Evolutionary conservation across 768 basidiomycete species (phyloP).

Genomic region (Lentinus tigrinus): DNA sequence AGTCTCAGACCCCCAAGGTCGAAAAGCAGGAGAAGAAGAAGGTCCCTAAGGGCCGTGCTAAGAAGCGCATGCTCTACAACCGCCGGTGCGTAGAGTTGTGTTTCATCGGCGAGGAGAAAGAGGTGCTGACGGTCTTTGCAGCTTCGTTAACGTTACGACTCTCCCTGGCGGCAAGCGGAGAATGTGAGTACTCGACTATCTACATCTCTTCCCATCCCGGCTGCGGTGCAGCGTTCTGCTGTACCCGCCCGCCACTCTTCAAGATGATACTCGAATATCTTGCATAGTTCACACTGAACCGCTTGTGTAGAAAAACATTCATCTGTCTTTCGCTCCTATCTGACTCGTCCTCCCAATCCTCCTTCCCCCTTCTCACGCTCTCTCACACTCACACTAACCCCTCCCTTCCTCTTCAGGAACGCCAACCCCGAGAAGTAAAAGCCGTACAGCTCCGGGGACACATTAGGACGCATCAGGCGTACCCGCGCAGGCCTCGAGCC

Average conservation of each 20-base stretch:
- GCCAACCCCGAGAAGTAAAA: conserved; percentile 40
- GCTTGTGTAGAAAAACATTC: conserved; percentile 77
- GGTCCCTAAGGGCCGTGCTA: conserved; percentile 94
- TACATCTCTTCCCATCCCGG: neutral
- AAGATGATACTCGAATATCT: conserved; percentile 57
- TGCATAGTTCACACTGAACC: conserved; percentile 99
- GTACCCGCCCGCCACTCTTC: conserved; percentile 3
- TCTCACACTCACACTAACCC: conserved; percentile 14
- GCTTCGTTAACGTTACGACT: conserved; percentile 92
- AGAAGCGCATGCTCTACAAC: conserved; percentile 95
- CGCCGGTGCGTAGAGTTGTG: conserved; percentile 60
- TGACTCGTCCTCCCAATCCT: conserved; percentile 45
- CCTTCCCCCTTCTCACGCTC: neutral
- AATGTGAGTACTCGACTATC: conserved; percentile 69
- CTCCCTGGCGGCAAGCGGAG: conserved; percentile 90
- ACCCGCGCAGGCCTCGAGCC: conserved; percentile 4
- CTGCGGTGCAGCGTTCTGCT: neutral
- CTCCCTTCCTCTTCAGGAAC: conserved; percentile 27
- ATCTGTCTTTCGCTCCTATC: conserved; percentile 99
- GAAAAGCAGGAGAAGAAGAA: conserved; percentile 99
- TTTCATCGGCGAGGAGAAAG: neutral
- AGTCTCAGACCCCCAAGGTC: conserved; percentile 96
- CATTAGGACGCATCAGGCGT: conserved; percentile 23
- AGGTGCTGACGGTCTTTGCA: conserved; percentile 27
- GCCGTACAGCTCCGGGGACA: neutral